Evolutionary conservation across 1,139 yeast species (phyloP), one percentile per base, ranked within the genome.

Genomic region (Debaryomyces coudertii): DNA sequence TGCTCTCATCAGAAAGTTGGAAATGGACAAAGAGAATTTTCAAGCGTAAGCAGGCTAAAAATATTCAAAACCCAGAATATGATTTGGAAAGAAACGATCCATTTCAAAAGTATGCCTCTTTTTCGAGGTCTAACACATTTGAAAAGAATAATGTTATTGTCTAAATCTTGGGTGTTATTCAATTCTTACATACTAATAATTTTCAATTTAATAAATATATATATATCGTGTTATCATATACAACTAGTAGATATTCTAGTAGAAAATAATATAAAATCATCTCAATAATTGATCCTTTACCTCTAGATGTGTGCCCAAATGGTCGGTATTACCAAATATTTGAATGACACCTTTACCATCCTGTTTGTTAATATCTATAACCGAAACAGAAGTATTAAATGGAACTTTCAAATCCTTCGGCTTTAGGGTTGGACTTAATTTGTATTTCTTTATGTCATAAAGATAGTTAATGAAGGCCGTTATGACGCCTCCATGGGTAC

Each of bases 401-500:
- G 87, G 87, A 29, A 85, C 88, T 51, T 76, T 76, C 49, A 85
- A 69, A 45, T 75, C 76, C 1, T 68, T 73, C 6, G 59, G 65
- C 1, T 65, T 58, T 46, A 79, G 66, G 1, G 65, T 68, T 0
- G 63, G 57, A 7, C 61, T 63, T 45, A 83, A 63, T n/a, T 52
- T 50, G 53, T 69, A 81, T 5, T 65, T 61, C 40, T 62, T 56
- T 23, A 69, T 73, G 2, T 57, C 54, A 47, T 77, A 68, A 33
- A 80, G 62, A 50, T 77, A 71, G 44, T 80, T 77, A 42, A 79
- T 59, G 39, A 85, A 76, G 40, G 82, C 77, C 44, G 89, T 77
- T 28, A 90, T 83, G 1, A 89, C 89, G 5, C 97, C 96, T 15
- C 97, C 97, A 60, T 90, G 97, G 9, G 93, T 83, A 47, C 93